Evolutionary conservation across 2,329 filamentous ascomycete species (phyloP).

Genomic region (Ceratocystis alfenasii): DNA sequence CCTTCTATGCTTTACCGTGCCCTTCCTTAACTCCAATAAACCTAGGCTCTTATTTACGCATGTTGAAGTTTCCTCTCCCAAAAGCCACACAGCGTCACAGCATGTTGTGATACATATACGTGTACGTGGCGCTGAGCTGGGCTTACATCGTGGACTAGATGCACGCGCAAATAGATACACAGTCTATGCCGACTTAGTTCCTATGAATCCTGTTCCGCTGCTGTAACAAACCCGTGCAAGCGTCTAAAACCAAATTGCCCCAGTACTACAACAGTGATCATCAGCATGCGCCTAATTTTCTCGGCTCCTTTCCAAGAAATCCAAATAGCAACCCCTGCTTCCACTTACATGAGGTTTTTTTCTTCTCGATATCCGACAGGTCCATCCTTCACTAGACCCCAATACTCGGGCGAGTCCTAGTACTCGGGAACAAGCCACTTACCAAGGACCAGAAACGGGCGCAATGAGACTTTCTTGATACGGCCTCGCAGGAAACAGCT

Average conservation of each 20-base stretch:
- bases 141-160: neutral
- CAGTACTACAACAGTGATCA: neutral
- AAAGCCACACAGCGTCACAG: neutral
- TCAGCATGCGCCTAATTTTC: neutral
- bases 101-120: conserved; percentile 1
- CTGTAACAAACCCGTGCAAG: neutral
- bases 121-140: conserved; percentile 1
- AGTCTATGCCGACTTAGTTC: neutral
- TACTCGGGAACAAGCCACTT: neutral
- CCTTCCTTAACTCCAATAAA: too few relatives aligned
- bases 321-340: neutral
- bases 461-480: neutral
- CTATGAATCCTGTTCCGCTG: neutral
- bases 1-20: too few relatives aligned
- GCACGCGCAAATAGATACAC: neutral
- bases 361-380: neutral
- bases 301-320: neutral
- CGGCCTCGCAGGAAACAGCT: neutral
- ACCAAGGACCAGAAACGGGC: neutral
- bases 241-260: neutral
- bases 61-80: too few relatives aligned
- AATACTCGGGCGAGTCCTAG: neutral
- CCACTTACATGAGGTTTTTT: too few relatives aligned
- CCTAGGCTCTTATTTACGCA: neutral
- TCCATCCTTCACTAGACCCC: neutral